Evolutionary conservation across 306 rosid species (phyloP).

Genomic region (Cucurbita argyrosperma): DNA sequence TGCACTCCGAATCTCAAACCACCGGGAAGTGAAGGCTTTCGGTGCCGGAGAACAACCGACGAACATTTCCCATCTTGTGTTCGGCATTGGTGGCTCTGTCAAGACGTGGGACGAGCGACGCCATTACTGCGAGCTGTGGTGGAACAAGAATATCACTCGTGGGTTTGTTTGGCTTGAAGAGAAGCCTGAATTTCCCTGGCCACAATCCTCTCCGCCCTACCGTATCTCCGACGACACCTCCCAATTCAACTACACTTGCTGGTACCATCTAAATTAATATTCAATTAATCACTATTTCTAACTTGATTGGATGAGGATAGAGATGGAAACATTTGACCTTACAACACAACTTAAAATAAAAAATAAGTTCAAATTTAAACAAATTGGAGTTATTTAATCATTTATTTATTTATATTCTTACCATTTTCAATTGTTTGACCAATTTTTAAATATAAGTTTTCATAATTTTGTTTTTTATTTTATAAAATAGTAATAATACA

Average conservation of each 20-base stretch:
- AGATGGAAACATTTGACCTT: too few relatives aligned
- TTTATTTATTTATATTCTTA: background rate
- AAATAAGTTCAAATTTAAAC: too few relatives aligned
- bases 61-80: conserved; percentile 45
- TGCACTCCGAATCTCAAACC: background rate
- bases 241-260: conserved; percentile 40
- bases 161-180: conserved; percentile 59
- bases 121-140: conserved; percentile 44
- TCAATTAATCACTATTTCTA: too few relatives aligned
- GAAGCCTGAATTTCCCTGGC: conserved; percentile 27
- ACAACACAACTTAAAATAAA: too few relatives aligned
- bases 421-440: too few relatives aligned
- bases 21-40: background rate
- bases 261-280: conserved; percentile 11
- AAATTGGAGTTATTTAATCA: background rate
- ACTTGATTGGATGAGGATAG: too few relatives aligned
- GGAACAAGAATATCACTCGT: conserved; percentile 33
- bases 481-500: too few relatives aligned
- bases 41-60: conserved; percentile 16
- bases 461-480: too few relatives aligned
- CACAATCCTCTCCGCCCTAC: conserved; percentile 22
- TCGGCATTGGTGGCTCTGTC: conserved; percentile 47
- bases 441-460: too few relatives aligned
- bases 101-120: conserved; percentile 41
- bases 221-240: conserved; percentile 37